Evolutionary conservation across 345 rosid species (phyloP).

Genomic region (Salix udensis): DNA sequence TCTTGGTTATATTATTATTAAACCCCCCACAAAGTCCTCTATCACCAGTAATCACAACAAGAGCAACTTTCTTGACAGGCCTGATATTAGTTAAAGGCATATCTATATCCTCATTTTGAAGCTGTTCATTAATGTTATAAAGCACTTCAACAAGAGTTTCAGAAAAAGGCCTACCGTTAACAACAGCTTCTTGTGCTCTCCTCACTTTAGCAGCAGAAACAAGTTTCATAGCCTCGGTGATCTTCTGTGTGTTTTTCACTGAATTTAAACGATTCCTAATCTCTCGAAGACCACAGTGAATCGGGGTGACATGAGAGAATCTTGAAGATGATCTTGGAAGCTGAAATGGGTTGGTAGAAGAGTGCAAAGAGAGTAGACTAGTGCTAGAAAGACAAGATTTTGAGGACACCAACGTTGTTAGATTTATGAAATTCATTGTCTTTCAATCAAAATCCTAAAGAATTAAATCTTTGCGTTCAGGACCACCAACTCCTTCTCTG

Average conservation of each 20-base stretch:
- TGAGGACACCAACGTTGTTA: conserved; percentile 76
- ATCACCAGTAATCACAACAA: conserved; percentile 75
- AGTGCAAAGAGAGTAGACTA: conserved; percentile 61
- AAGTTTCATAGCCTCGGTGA: conserved; percentile 98
- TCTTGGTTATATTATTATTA: conserved; percentile 68
- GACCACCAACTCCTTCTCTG: no score
- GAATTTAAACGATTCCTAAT: conserved; percentile 72
- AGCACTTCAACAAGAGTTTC: conserved; percentile 90
- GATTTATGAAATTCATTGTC: conserved; percentile 46
- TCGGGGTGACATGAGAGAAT: conserved; percentile 45
- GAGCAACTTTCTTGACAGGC: conserved; percentile 93
- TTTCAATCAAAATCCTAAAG: no score
- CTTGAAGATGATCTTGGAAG: conserved; percentile 53
- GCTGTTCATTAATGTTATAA: conserved; percentile 92
- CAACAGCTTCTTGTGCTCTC: conserved; percentile 96
- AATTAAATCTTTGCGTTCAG: no score
- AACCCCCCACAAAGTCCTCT: conserved; percentile 87
- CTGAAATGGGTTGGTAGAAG: conserved; percentile 57
- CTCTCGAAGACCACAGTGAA: conserved; percentile 81
- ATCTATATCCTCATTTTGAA: conserved; percentile 75
- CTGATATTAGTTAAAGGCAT: conserved; percentile 72
- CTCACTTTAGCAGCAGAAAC: conserved; percentile 96
- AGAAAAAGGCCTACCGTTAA: conserved; percentile 82
- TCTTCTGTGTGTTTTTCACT: conserved; percentile 89
- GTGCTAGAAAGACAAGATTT: conserved; percentile 72